Evolutionary conservation across 306 rosid genomes (phyloP).

Genomic region (Gastrolobium bilobum): DNA sequence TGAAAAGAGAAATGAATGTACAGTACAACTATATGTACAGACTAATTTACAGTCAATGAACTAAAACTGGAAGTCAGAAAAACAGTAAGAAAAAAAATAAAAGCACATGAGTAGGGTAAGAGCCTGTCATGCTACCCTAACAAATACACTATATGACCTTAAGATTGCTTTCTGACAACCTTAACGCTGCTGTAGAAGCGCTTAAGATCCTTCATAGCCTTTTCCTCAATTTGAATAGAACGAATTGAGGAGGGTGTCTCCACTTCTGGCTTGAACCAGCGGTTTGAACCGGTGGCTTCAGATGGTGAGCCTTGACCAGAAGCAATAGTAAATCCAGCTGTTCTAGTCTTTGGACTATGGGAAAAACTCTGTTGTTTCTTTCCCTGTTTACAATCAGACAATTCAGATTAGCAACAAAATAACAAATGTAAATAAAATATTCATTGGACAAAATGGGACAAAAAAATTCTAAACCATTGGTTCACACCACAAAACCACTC

Average conservation of each 20-base stretch:
- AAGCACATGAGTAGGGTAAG: slow-evolving; percentile 9
- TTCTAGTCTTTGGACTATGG: slow-evolving; percentile 81
- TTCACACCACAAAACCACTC: too few relatives aligned
- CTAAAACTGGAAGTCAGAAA: not conserved
- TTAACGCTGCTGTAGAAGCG: slow-evolving; percentile 91
- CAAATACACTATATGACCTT: slow-evolving; percentile 24
- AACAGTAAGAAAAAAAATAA: not conserved
- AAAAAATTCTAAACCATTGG: not conserved
- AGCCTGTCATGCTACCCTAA: slow-evolving; percentile 44
- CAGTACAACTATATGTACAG: slow-evolving; percentile 59
- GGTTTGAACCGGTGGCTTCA: slow-evolving; percentile 71
- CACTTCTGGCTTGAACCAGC: slow-evolving; percentile 93
- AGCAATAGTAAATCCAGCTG: slow-evolving; percentile 77
- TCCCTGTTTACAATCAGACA: slow-evolving; percentile 54
- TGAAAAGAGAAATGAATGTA: slow-evolving; percentile 48
- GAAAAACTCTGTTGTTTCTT: slow-evolving; percentile 75
- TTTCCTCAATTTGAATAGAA: slow-evolving; percentile 93
- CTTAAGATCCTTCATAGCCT: slow-evolving; percentile 97
- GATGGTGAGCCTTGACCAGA: slow-evolving; percentile 83
- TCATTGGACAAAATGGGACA: slow-evolving; percentile 8
- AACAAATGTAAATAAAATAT: not conserved
- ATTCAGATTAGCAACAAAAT: slow-evolving; percentile 21
- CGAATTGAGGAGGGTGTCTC: slow-evolving; percentile 85
- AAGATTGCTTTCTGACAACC: slow-evolving; percentile 72
- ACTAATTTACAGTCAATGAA: slow-evolving; percentile 54